Base-by-base conservation (phyloP, 179 eudicot species). In the Spinacia oleracea region DNA sequence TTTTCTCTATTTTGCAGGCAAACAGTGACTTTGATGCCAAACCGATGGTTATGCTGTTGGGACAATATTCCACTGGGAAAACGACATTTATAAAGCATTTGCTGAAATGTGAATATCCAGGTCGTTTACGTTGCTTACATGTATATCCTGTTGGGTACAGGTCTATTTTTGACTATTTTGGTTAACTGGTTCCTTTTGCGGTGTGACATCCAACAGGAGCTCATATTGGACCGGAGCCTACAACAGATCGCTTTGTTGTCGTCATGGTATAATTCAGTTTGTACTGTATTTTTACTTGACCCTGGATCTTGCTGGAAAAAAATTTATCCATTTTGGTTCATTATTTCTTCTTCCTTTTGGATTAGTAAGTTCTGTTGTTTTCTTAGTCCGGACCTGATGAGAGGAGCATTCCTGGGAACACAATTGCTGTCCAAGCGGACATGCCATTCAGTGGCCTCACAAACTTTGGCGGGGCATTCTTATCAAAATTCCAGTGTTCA, bases 141-240 rank as follows among this genome's bases (percentile, higher is more conserved):
- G 65, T 51, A 59, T 50, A 62, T 70, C 31, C 48, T 42, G 42
- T 27, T 65, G 21, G 25, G 42, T 64, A 4, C 18, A 46, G 29
- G 35, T 66, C 40, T 58, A 55, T 71, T 62, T 62, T 38, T 9
- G 3, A 55, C 48, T 50, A 32, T 5, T 32, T 50, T 45, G 12
- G 31, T 66, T 58, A 23, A 48, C 45, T 77, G 75, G 32, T 31
- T 40, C 45, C 31, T 18, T 63, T 18, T 76, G 71, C 40, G 63
- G 27, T 20, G 6, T 62, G 25, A 35, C 34, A 50, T 76, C 72
- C 71, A 58, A 78, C 88, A 96, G 99, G 99, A 78, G 92, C 99
- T 83, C 99, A 96, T 85, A 93, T 96, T 85, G 99, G 99, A 82
- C 99, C 98, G 2, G 98, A 95, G 86, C 98, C 98, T 53, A 95